Percentiles rank a stretch among this genome's conserved stretches.
These are phyloP conservation scores for Rhodotorula sp. DNA, from an alignment of 1,284 basidiomycete genomes.

Conservation along the genomic window DNA sequence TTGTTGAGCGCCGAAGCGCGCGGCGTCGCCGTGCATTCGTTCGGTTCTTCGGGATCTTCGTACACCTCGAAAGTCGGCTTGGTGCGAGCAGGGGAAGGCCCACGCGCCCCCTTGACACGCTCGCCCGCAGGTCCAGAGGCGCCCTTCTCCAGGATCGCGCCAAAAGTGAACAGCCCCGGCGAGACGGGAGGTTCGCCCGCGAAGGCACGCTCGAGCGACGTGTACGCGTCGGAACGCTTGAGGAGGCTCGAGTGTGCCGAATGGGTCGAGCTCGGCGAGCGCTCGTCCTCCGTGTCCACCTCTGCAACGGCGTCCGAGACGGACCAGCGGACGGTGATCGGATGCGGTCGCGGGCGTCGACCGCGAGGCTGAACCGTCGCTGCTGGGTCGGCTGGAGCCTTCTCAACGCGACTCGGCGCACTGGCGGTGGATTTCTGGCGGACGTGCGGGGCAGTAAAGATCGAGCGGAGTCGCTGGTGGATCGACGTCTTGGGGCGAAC, in stretches of 20 bases:
- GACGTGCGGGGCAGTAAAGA: conserved; percentile 1
- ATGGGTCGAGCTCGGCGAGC: conserved; percentile 4
- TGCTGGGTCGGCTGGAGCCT: neutral
- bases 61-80: neutral
- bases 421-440: neutral
- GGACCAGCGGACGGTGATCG: neutral
- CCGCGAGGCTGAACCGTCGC: neutral
- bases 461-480: conserved; percentile 12
- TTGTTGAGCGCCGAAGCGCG: neutral
- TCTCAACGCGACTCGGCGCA: neutral
- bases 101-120: neutral
- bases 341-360: too few relatives aligned
- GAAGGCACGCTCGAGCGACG: conserved; percentile 19
- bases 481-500: neutral
- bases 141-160: neutral
- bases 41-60: neutral
- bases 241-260: conserved; percentile 2
- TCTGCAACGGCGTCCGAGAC: neutral
- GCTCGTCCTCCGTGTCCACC: neutral
- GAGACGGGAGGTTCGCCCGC: conserved; percentile 5
- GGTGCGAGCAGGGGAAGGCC: neutral
- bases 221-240: conserved; percentile 23
- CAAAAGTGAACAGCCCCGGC: conserved; percentile 1
- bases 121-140: neutral
- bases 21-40: neutral